Percentiles rank a stretch among this genome's conserved stretches.
Conservation (phyloP, 164 flowering plant genomes). For the Warburgia ugandensis region DNA sequence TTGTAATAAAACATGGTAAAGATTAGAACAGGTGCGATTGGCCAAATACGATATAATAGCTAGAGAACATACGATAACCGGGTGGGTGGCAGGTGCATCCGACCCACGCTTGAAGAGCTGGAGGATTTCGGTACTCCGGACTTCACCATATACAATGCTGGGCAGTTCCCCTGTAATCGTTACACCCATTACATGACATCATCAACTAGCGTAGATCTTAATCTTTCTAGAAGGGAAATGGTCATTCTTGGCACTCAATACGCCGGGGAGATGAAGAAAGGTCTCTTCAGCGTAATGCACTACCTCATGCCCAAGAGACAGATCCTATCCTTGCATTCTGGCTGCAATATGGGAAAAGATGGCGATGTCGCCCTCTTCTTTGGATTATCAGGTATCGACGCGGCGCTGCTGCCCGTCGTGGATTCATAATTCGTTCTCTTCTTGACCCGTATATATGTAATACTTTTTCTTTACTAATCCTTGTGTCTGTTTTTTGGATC, state of each 20-base stretch:
- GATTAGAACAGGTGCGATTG: too few relatives aligned
- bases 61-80: slow-evolving; percentile 38
- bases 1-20: too few relatives aligned
- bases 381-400: slow-evolving; percentile 78
- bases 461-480: too few relatives aligned
- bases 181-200: slow-evolving; percentile 99
- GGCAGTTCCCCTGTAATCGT: slow-evolving; percentile 97
- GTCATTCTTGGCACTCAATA: slow-evolving; percentile 98
- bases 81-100: slow-evolving; percentile 94
- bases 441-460: slow-evolving; percentile 1
- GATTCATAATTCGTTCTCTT: slow-evolving; percentile 18
- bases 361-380: slow-evolving; percentile 99
- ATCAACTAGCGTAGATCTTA: slow-evolving; percentile 92
- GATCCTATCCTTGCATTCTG: slow-evolving; percentile 95
- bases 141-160: slow-evolving; percentile 99
- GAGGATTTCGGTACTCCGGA: slow-evolving; percentile 98
- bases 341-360: slow-evolving; percentile 96
- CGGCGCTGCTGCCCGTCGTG: slow-evolving; percentile 5
- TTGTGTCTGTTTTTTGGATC: too few relatives aligned
- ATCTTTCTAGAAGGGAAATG: slow-evolving; percentile 93
- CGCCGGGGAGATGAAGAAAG: slow-evolving; percentile 99
- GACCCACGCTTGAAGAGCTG: slow-evolving; percentile 96
- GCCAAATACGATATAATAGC: slow-evolving; percentile 10
- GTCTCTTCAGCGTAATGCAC: slow-evolving; percentile 93
- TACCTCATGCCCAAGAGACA: slow-evolving; percentile 98